Evolutionary conservation across 352 stramenopile species (phyloP).

Genomic region (Pythium sp.): DNA sequence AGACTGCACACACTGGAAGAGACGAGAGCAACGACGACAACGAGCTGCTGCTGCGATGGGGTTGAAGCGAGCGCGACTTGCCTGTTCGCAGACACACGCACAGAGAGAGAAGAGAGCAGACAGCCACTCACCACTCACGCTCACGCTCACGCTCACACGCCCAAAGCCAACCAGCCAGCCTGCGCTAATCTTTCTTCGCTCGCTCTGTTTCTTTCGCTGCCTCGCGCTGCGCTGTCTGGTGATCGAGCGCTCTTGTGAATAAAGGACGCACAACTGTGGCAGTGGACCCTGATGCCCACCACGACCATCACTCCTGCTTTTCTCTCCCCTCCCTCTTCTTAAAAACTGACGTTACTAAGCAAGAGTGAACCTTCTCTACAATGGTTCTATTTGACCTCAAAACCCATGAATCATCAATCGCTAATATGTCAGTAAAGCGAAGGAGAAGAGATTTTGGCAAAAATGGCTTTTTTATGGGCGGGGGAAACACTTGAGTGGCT

Average conservation of each 20-base stretch:
- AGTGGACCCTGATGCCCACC: background rate
- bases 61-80: background rate
- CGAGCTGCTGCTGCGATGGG: background rate
- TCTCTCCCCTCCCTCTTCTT: conserved; percentile 4
- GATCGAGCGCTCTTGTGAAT: background rate
- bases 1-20: background rate
- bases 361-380: background rate
- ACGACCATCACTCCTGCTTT: conserved; percentile 13
- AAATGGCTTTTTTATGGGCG: background rate
- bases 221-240: background rate
- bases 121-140: background rate
- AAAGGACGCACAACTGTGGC: background rate
- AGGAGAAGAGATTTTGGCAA: background rate
- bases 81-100: background rate
- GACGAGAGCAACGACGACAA: background rate
- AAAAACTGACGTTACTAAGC: background rate
- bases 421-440: background rate
- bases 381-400: background rate
- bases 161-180: background rate
- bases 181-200: background rate
- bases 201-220: too few relatives aligned
- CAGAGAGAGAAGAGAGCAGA: background rate
- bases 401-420: background rate
- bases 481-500: background rate
- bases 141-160: background rate